Evolutionary conservation across 495 filamentous ascomycete genomes (phyloP).

Genomic region (Penicillium longicatenatum): DNA sequence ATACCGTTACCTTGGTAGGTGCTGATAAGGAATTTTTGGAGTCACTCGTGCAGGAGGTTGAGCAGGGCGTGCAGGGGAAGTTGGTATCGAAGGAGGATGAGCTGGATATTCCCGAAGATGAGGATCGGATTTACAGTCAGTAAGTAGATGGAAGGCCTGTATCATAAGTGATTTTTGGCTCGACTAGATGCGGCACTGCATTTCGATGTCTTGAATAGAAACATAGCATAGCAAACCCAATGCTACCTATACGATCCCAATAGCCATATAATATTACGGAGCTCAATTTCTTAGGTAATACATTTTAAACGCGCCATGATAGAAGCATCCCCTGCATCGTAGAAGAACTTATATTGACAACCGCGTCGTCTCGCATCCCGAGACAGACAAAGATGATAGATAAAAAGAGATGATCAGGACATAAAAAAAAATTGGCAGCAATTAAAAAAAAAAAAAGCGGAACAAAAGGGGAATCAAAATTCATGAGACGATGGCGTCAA

Average conservation of each 20-base stretch:
- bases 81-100: conserved; percentile 61
- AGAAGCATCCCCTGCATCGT: conserved; percentile 18
- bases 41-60: conserved; percentile 60
- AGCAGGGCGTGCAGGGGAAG: conserved; percentile 59
- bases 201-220: not conserved
- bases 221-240: not conserved
- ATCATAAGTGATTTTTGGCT: not conserved
- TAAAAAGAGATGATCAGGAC: conserved; percentile 20
- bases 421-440: conserved; percentile 20
- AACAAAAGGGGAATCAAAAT: conserved; percentile 53
- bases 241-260: too few species aligned
- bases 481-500: conserved; percentile 48
- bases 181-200: not conserved
- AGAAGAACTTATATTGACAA: conserved; percentile 34
- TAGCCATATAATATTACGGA: not conserved
- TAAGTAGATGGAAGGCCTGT: conserved; percentile 6
- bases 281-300: not conserved
- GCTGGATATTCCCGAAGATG: conserved; percentile 47
- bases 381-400: conserved; percentile 28
- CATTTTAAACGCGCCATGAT: conserved; percentile 3
- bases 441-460: conserved; percentile 22
- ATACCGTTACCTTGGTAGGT: conserved; percentile 91
- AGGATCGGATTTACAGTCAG: conserved; percentile 32
- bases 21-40: conserved; percentile 64
- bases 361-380: conserved; percentile 23